Percentiles rank a stretch among this genome's conserved stretches.
phyloP scores from a whole-genome alignment of 805 yeast species.

The Helenozyma rhizophorensis region DNA sequence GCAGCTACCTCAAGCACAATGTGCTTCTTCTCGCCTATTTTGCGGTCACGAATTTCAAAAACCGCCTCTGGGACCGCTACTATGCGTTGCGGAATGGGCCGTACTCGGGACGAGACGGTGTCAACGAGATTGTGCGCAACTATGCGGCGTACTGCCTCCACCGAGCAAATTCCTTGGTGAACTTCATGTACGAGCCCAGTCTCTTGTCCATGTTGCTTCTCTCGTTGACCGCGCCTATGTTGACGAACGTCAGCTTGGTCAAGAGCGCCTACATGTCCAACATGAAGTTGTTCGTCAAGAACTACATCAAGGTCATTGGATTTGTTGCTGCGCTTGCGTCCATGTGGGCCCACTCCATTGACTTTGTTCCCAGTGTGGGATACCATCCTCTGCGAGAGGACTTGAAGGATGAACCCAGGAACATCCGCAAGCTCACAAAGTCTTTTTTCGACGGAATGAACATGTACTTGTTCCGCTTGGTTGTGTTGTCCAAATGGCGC shows the following conservation, averaged over 20 bases:
- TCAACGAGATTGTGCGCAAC: constrained; percentile 10
- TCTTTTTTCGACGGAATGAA: constrained; percentile 25
- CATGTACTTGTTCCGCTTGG: constrained; percentile 29
- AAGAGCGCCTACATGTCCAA: constrained; percentile 12
- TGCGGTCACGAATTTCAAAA: constrained; percentile 18
- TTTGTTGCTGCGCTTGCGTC: constrained; percentile 29
- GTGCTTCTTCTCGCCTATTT: constrained; percentile 15
- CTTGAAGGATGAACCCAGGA: constrained; percentile 14
- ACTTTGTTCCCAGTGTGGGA: constrained; percentile 18
- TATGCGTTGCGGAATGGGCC: constrained; percentile 15
- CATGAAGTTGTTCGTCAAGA: constrained; percentile 26
- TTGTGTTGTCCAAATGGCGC: constrained; percentile 40
- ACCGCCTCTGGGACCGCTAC: constrained; percentile 19
- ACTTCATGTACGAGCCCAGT: constrained; percentile 35
- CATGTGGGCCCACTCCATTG: constrained; percentile 16
- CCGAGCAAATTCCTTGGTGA: constrained; percentile 27
- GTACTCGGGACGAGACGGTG: neutral
- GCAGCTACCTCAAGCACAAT: constrained; percentile 26
- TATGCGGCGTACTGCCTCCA: constrained; percentile 19
- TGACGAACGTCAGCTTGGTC: constrained; percentile 12
- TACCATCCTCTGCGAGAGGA: constrained; percentile 2
- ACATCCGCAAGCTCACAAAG: constrained; percentile 15
- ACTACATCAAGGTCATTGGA: constrained; percentile 33
- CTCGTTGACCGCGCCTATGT: constrained; percentile 29
- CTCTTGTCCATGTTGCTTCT: constrained; percentile 31